Evolutionary conservation across 345 rosid genomes (phyloP).

Genomic region (Erodium maritimum): DNA sequence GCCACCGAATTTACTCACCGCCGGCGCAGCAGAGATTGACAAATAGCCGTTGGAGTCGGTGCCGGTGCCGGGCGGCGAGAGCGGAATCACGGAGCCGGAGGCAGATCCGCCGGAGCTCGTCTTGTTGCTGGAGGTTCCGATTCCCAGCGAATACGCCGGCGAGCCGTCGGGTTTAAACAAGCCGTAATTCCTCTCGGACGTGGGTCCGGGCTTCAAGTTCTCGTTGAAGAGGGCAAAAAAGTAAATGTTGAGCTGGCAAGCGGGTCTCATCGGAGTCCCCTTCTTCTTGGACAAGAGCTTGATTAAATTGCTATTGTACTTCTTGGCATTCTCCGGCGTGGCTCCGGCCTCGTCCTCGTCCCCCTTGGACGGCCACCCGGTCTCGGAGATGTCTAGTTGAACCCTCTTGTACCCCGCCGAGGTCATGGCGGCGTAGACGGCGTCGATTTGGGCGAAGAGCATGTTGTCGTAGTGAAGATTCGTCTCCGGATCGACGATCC

Average conservation of each 20-base stretch:
- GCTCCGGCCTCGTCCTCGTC: constrained; percentile 81
- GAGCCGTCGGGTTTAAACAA: constrained; percentile 83
- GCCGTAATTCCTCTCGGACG: constrained; percentile 93
- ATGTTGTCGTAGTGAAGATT: constrained; percentile 77
- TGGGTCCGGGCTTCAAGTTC: constrained; percentile 89
- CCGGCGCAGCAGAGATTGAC: constrained; percentile 28
- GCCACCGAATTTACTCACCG: constrained; percentile 18
- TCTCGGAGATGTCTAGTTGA: constrained; percentile 68
- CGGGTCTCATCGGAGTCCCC: constrained; percentile 72
- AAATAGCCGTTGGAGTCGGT: constrained; percentile 28
- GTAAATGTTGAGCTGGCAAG: constrained; percentile 43
- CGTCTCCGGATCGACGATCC: constrained; percentile 51
- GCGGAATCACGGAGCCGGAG: too few species aligned
- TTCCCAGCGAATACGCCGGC: constrained; percentile 49
- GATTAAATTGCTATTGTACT: constrained; percentile 69
- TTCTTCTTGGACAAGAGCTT: constrained; percentile 46
- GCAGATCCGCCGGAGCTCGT: too few species aligned
- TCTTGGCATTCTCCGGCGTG: constrained; percentile 66
- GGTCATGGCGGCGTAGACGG: constrained; percentile 63
- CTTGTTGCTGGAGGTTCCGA: constrained; percentile 2
- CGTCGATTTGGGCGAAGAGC: constrained; percentile 86
- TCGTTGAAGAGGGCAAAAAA: constrained; percentile 87
- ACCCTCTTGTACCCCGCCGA: constrained; percentile 53
- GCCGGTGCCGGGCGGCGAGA: constrained; percentile 9
- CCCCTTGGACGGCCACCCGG: constrained; percentile 98